Percentiles rank a stretch among this genome's conserved stretches.
These are phyloP conservation scores for Amniculicola lignicola DNA, from an alignment of 495 filamentous ascomycete species.

Conservation along the genomic window DNA sequence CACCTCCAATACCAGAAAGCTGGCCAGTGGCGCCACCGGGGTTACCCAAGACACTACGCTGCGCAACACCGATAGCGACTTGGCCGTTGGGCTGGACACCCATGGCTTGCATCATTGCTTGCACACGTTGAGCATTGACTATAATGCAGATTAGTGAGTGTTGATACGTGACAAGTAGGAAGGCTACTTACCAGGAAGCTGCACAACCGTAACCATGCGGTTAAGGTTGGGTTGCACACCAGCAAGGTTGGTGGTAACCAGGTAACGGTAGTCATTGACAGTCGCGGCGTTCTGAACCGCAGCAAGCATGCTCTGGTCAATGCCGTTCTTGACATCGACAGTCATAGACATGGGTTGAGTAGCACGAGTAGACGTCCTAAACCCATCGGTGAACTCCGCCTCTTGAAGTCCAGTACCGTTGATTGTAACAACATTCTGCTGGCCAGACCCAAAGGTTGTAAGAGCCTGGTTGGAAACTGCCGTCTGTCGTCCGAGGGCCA, in stretches of 20 bases:
- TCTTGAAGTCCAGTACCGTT: conserved; percentile 36
- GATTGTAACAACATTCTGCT: conserved; percentile 21
- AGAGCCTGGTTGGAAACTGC: conserved; percentile 30
- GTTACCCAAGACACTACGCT: conserved; percentile 31
- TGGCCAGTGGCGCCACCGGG: conserved; percentile 33
- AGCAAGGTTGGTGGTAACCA: conserved; percentile 32
- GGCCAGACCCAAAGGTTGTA: conserved; percentile 22
- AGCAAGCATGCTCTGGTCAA: conserved; percentile 29
- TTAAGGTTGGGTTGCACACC: conserved; percentile 32
- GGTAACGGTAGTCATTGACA: conserved; percentile 34
- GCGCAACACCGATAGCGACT: conserved; percentile 26
- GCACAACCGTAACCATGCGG: conserved; percentile 33
- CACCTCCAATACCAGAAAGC: conserved; percentile 7
- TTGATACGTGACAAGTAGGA: background rate
- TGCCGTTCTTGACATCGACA: conserved; percentile 32
- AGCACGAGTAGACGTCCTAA: conserved; percentile 32
- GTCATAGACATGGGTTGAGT: conserved; percentile 33
- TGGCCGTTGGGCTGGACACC: conserved; percentile 23
- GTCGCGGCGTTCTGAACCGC: conserved; percentile 11
- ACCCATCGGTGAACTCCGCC: conserved; percentile 35
- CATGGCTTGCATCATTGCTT: conserved; percentile 28
- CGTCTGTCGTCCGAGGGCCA: conserved; percentile 36
- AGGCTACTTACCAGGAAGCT: conserved; percentile 35
- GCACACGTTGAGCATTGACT: conserved; percentile 33
- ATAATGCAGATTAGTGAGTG: background rate